A percentile compares a stretch with the other conserved stretches of the same genome.
Evolutionary conservation across 1,284 basidiomycete genomes (phyloP).

Genomic region (Trichosporon ovoides): DNA sequence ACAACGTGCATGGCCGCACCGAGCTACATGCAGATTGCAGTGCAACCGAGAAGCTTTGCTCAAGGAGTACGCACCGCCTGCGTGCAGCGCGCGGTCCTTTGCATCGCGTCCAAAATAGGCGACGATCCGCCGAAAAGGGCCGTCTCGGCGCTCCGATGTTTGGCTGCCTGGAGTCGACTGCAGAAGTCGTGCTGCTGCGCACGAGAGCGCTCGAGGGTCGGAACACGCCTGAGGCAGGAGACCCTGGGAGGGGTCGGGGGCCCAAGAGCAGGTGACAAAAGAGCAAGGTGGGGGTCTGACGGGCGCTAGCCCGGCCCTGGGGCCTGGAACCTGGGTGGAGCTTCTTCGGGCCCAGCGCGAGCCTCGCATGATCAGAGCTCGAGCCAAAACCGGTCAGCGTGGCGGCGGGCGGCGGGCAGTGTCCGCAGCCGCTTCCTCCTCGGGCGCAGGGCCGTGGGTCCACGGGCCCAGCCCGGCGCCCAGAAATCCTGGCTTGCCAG

Average conservation of each 20-base stretch:
- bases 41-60: neutral
- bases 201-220: no score
- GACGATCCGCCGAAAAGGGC: slow-evolving; percentile 3
- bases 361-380: neutral
- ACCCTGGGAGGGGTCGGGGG: neutral
- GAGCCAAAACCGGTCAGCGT: neutral
- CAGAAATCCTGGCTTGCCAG: neutral
- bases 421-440: no score
- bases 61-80: no score
- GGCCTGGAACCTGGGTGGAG: neutral
- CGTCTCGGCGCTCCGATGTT: no score
- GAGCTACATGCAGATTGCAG: neutral
- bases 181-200: no score
- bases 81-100: no score
- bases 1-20: no score
- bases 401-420: no score
- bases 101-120: neutral
- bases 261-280: slow-evolving; percentile 4
- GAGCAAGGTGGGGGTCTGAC: neutral
- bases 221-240: neutral
- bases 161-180: no score
- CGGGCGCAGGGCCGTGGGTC: no score
- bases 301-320: slow-evolving; percentile 3
- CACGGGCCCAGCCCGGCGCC: neutral
- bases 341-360: neutral